Percentiles rank a stretch among this genome's conserved stretches.
Evolutionary conservation across 306 rosid genomes (phyloP).

Genomic region (Astragalus glycyphyllos): DNA sequence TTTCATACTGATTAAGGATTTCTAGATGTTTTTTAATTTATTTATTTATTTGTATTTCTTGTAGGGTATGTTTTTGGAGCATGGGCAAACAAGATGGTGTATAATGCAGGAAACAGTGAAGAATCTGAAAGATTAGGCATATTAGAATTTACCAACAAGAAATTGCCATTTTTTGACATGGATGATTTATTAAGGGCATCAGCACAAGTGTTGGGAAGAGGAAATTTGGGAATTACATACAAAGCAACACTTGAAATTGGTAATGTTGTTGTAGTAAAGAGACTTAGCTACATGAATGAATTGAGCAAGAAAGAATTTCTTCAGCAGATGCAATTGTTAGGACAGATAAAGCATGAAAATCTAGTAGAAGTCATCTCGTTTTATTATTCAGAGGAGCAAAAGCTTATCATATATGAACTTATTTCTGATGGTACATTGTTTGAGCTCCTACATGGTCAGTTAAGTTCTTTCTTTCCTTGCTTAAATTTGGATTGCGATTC

Average conservation of each 20-base stretch:
- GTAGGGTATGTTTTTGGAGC: slow-evolving; percentile 48
- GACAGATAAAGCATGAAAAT: slow-evolving; percentile 67
- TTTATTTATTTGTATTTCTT: neutral
- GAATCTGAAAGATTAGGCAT: slow-evolving; percentile 51
- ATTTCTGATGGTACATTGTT: slow-evolving; percentile 54
- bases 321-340: slow-evolving; percentile 71
- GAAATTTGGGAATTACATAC: slow-evolving; percentile 68
- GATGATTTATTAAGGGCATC: slow-evolving; percentile 86
- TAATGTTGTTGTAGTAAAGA: slow-evolving; percentile 60
- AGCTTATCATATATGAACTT: slow-evolving; percentile 62
- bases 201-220: slow-evolving; percentile 69
- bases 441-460: slow-evolving; percentile 77
- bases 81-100: slow-evolving; percentile 53
- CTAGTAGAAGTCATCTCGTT: slow-evolving; percentile 61
- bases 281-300: slow-evolving; percentile 61
- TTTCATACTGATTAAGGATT: slow-evolving; percentile 4
- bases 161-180: slow-evolving; percentile 67
- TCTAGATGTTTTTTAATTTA: slow-evolving; percentile 4
- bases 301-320: slow-evolving; percentile 67
- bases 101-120: slow-evolving; percentile 37
- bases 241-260: slow-evolving; percentile 76
- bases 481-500: neutral
- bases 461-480: slow-evolving; percentile 35
- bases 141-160: slow-evolving; percentile 61
- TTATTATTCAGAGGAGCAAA: slow-evolving; percentile 67